Evolutionary conservation across 257 asterid genomes (phyloP).

Genomic region (Prunella vulgaris): DNA sequence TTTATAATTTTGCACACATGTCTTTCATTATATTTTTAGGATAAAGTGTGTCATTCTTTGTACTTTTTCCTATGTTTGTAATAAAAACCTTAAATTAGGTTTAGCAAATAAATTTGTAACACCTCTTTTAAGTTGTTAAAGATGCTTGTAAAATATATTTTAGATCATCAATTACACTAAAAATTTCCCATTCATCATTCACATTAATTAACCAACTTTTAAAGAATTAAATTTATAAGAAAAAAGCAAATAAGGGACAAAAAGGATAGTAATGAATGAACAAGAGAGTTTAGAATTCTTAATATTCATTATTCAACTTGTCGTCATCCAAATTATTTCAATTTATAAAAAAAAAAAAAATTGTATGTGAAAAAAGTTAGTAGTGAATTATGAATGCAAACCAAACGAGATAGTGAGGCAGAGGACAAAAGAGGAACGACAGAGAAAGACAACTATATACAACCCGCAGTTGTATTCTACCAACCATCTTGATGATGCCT

Average conservation of each 20-base stretch:
- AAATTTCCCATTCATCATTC: background rate
- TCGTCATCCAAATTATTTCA: background rate
- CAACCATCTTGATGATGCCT: slow-evolving; percentile 26
- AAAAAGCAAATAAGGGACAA: background rate
- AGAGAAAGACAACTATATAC: slow-evolving; percentile 3
- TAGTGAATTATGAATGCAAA: background rate
- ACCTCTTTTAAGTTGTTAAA: background rate
- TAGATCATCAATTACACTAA: background rate
- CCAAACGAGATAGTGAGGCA: background rate
- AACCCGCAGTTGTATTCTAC: slow-evolving; percentile 22
- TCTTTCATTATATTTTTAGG: no score
- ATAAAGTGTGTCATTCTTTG: no score
- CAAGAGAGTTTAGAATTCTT: background rate
- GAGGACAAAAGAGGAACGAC: slow-evolving; percentile 2
- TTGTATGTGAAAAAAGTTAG: background rate
- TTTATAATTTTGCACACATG: no score
- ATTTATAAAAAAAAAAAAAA: background rate
- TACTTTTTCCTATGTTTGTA: no score
- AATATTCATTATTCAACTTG: background rate
- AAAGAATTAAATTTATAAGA: background rate
- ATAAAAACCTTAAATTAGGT: background rate
- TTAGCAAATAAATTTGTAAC: background rate
- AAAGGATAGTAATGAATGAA: background rate
- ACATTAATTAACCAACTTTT: background rate
- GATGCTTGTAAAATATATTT: background rate